Percentiles rank a stretch among this genome's conserved stretches.
These are phyloP conservation scores for Cicer arietinum DNA, from an alignment of 306 rosid genomes.

Conservation along the genomic window DNA sequence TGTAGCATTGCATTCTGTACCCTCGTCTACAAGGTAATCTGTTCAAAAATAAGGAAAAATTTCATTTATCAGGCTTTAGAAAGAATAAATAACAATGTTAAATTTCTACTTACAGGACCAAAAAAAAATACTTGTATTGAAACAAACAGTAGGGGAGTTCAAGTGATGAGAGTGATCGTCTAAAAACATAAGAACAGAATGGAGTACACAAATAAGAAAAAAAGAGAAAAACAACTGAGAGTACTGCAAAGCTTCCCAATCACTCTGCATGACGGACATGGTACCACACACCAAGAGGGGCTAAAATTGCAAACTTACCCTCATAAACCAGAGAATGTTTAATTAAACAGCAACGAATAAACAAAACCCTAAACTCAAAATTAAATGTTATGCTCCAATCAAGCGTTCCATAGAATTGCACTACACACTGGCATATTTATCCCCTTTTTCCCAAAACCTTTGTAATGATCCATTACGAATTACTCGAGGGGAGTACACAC, in stretches of 20 bases:
- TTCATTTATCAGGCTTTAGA: slow-evolving; percentile 33
- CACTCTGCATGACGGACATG: not conserved
- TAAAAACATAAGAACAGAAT: slow-evolving; percentile 14
- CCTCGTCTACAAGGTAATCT: slow-evolving; percentile 99
- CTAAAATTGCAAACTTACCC: not conserved
- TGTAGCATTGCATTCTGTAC: slow-evolving; percentile 90
- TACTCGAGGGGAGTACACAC: no score
- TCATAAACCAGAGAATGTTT: no score
- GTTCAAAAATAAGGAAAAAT: slow-evolving; percentile 50
- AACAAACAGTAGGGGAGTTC: not conserved
- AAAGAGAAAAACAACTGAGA: not conserved
- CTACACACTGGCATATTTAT: no score
- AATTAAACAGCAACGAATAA: not conserved
- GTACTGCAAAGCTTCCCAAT: slow-evolving; percentile 13
- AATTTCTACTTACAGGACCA: not conserved
- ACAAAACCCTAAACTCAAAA: not conserved
- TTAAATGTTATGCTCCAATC: not conserved
- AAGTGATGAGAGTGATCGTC: not conserved
- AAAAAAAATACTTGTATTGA: not conserved
- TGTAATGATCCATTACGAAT: no score
- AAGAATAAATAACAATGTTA: slow-evolving; percentile 2
- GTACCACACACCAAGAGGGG: not conserved
- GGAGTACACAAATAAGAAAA: not conserved
- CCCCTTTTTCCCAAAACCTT: no score
- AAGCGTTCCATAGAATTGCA: no score